phyloP scores from a whole-genome alignment of 371 early-diverging fungal species.

The Mortierella sp. region DNA sequence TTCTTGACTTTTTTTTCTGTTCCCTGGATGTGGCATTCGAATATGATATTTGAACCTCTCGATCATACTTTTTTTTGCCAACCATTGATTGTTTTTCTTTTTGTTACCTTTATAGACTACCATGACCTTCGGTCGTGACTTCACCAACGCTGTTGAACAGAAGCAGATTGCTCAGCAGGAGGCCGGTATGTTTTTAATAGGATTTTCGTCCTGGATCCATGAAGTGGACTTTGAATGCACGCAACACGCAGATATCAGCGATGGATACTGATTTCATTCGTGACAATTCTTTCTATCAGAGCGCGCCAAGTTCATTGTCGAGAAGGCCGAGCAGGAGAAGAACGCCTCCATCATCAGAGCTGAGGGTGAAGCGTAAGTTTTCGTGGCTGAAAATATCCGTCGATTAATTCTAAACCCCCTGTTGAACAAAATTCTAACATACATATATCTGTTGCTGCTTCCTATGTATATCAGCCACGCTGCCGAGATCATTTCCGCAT shows the following conservation, averaged over 20 bases:
- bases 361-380: constrained; percentile 92
- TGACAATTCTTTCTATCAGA: constrained; percentile 12
- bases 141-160: constrained; percentile 84
- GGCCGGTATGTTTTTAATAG: constrained; percentile 84
- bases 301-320: constrained; percentile 55
- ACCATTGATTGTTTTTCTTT: neutral
- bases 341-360: constrained; percentile 97
- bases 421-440: too few species aligned
- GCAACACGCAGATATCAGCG: neutral
- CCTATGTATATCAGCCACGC: constrained; percentile 66
- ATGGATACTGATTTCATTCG: neutral
- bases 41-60: too few species aligned
- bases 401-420: too few species aligned
- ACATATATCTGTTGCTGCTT: too few species aligned
- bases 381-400: too few species aligned
- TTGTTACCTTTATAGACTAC: constrained; percentile 54
- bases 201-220: too few species aligned
- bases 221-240: neutral
- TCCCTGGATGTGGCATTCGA: too few species aligned
- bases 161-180: constrained; percentile 97
- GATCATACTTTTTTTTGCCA: too few species aligned
- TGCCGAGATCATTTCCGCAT: constrained; percentile 88
- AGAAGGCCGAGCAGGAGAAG: constrained; percentile 97
- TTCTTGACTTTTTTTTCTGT: constrained; percentile 10
- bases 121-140: constrained; percentile 87